These are phyloP conservation scores for Microbotryum saponariae DNA, from an alignment of 1,284 basidiomycete species.

Conservation along the genomic window DNA sequence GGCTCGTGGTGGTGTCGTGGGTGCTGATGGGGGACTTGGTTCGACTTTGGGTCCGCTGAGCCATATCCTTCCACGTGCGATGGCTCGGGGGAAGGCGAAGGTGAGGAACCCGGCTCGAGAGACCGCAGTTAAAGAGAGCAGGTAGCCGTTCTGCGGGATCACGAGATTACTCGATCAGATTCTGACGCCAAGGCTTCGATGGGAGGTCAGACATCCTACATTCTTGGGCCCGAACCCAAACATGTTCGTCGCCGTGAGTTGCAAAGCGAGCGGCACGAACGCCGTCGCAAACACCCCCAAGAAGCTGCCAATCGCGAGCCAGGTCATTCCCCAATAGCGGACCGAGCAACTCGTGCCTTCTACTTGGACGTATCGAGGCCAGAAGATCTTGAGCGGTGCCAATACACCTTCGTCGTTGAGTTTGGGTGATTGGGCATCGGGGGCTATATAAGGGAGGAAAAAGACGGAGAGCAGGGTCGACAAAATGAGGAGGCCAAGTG, in stretches of 20 bases:
- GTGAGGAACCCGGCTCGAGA: conserved; percentile 40
- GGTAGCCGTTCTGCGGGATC: conserved; percentile 21
- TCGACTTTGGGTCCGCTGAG: conserved; percentile 1
- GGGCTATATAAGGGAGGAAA: conserved; percentile 41
- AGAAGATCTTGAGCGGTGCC: conserved; percentile 39
- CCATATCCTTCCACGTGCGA: conserved; percentile 31
- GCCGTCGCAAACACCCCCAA: conserved; percentile 40
- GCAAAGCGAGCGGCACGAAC: conserved; percentile 37
- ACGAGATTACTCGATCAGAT: neutral
- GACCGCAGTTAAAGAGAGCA: conserved; percentile 24
- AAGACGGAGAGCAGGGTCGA: conserved; percentile 36
- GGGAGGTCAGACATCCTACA: conserved; percentile 23
- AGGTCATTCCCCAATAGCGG: conserved; percentile 36
- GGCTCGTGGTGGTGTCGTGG: too few species aligned
- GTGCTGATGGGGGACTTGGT: conserved; percentile 21
- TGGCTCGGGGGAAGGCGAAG: conserved; percentile 39
- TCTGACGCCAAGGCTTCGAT: conserved; percentile 18
- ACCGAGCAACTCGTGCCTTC: conserved; percentile 1
- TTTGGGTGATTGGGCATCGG: conserved; percentile 14
- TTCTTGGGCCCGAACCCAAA: conserved; percentile 39
- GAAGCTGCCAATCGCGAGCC: conserved; percentile 40
- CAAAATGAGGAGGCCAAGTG: conserved; percentile 38
- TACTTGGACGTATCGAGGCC: conserved; percentile 28
- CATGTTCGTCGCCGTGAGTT: conserved; percentile 39
- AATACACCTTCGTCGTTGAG: conserved; percentile 30